Evolutionary conservation across 805 yeast genomes (phyloP), one percentile per base, ranked within the genome.

Genomic region (Candida pseudoglaebosa): DNA sequence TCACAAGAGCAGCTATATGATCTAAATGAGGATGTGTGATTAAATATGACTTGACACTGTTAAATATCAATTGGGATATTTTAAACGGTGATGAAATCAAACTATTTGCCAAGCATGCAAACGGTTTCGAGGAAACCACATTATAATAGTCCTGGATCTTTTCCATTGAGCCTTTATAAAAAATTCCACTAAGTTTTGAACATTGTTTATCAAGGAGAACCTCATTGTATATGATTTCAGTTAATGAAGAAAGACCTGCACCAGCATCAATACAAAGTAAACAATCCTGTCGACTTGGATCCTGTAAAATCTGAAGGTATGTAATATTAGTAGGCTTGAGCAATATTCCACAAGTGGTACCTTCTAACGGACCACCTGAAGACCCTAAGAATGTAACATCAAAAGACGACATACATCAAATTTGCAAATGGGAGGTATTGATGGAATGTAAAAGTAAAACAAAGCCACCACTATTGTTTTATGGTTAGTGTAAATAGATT

Each of bases 1-100:
- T 61, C 0, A 82, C 77, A 34, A 89, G 53, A 0, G 83, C 85
- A 7, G 74, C 55, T 10, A 87, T 68, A 56, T 89, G 97, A 57
- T 89, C 97, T 37, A 89, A 54, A 59, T 89, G 97, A 0, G 91
- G 77, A 58, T 89, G 97, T 1, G 96, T 77, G 19, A 89, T 72
- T 34, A 82, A 62, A 45, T 72, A 77, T 22, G 63, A 63, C 5
- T 61, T 53, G 2, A 80, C 53, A 17, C 40, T 32, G n/a, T 50
- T 45, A 36, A 46, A 53, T 31, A 30, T 38, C 24, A 28, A 38
- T 37, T 34, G 52, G 15, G 74, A 53, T 16, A 54, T 37, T 36
- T 55, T 48, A 36, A 60, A 55, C 7, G 71, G 54, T 20, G 62
- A 47, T 18, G 32, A 24, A 4, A 17, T 38, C 34, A 47, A 2